phyloP scores from a whole-genome alignment of 306 rosid genomes.

The Sechiopsis laciniata region DNA sequence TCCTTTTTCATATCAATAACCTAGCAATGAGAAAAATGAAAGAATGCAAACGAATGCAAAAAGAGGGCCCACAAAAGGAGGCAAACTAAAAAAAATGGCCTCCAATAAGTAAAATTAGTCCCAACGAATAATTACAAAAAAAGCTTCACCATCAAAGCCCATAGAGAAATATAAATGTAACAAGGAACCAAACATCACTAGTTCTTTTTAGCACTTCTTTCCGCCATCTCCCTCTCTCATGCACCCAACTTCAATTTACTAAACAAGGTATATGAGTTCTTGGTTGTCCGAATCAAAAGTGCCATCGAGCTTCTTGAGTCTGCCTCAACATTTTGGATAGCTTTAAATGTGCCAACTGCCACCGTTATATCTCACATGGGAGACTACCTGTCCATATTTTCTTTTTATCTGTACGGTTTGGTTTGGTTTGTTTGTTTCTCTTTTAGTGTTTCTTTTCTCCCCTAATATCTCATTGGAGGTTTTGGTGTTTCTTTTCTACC shows the following conservation, averaged over 20 bases:
- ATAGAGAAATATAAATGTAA: background rate
- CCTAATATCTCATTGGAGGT: too few relatives aligned
- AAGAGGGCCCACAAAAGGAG: background rate
- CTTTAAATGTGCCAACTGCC: too few relatives aligned
- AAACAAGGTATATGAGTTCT: too few relatives aligned
- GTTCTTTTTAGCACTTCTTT: background rate
- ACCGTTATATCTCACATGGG: too few relatives aligned
- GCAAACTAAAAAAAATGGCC: background rate
- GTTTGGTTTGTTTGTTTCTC: too few relatives aligned
- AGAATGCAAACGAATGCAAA: background rate
- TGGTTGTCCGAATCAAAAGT: too few relatives aligned
- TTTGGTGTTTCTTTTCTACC: too few relatives aligned
- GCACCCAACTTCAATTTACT: background rate
- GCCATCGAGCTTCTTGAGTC: too few relatives aligned
- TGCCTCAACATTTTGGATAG: too few relatives aligned
- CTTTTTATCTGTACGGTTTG: too few relatives aligned
- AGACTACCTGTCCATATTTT: too few relatives aligned
- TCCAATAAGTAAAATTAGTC: background rate
- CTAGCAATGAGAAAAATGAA: background rate
- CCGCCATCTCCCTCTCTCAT: slow-evolving; percentile 12
- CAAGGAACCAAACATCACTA: background rate
- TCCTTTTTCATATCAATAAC: background rate
- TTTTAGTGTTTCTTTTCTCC: too few relatives aligned
- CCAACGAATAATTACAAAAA: background rate
- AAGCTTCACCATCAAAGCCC: background rate